Conservation (phyloP, 139 green algal species). For the Gonium pectorale region DNA sequence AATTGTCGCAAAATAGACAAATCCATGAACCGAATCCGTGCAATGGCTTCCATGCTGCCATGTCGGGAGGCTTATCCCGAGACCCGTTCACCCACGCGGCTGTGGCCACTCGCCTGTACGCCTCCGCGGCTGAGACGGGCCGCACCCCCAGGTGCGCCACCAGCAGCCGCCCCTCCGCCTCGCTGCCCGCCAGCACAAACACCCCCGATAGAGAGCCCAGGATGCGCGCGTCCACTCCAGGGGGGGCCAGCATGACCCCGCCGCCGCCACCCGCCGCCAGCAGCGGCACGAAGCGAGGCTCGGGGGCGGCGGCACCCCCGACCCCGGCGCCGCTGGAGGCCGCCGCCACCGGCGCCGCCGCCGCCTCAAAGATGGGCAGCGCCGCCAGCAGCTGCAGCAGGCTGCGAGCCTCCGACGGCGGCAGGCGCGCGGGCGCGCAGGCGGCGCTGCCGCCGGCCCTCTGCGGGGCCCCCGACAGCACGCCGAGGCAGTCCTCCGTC, state of each 20-base stretch:
- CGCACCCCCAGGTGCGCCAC: constrained; percentile 48
- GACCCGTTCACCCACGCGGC: too few species aligned
- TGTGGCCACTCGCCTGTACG: constrained; percentile 49
- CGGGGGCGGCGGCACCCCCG: neutral
- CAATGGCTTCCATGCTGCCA: too few species aligned
- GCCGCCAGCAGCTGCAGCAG: constrained; percentile 26
- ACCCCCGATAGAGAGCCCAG: constrained; percentile 3
- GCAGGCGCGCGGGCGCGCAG: constrained; percentile 1
- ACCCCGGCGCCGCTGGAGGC: neutral
- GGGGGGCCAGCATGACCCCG: constrained; percentile 29
- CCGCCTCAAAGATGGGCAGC: constrained; percentile 49
- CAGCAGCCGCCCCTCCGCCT: constrained; percentile 32
- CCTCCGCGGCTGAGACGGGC: constrained; percentile 44
- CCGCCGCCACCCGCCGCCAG: neutral
- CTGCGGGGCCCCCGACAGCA: neutral
- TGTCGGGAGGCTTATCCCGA: too few species aligned
- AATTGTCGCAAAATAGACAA: too few species aligned
- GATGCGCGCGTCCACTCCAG: constrained; percentile 18
- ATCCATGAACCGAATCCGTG: too few species aligned
- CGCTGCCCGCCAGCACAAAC: constrained; percentile 6
- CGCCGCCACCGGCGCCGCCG: neutral
- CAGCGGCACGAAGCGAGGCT: neutral
- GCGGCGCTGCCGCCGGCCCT: neutral
- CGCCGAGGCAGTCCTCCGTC: constrained; percentile 15
- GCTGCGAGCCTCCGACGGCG: neutral